Evolutionary conservation across 257 asterid genomes (phyloP), one percentile per base, ranked within the genome.

Genomic region (Solanum habrochaites): DNA sequence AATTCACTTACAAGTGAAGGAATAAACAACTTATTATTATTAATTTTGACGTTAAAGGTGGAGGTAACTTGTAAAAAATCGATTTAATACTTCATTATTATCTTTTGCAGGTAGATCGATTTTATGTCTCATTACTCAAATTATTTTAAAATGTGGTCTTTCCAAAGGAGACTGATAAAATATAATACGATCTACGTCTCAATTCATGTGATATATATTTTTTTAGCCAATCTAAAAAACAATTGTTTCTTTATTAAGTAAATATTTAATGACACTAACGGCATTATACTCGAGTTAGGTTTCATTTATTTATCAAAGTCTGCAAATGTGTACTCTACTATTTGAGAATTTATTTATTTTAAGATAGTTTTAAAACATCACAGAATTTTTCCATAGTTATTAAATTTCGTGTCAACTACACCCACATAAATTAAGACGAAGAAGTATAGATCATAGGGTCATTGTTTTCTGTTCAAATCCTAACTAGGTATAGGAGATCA

Each of bases 191-290:
- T 21, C 27, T 58, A 6, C 0, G 23, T 52, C 62, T 52, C 21
- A 49, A 49, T 49, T 49, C 8, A 49, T 58, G 27, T 21, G 67
- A 58, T 8, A 58, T 21, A 58, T 5, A 1, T 21, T 21, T 58
- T 42, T 21, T 58, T 58, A 58, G 27, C 1, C 27, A 21, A 21
- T 58, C 21, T 1, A 0, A 0, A 21, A 58, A 20, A 58, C 0
- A 58, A 58, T 58, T 58, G 6, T 21, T 12, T 58, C 27, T 12
- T 58, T 58, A 21, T 58, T 58, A 21, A 58, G 27, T 21, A 58
- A 58, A 58, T 56, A 56, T 56, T 56, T 58, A 58, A 20, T 58
- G 6, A 5, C 66, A 58, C 25, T 21, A 8, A 21, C 27, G 21
- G 0, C 66, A 58, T 58, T 58, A 21, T 58, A 58, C 2, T 58